These are phyloP conservation scores for Kwoniella europaea DNA, from an alignment of 768 basidiomycete genomes.

Conservation along the genomic window DNA sequence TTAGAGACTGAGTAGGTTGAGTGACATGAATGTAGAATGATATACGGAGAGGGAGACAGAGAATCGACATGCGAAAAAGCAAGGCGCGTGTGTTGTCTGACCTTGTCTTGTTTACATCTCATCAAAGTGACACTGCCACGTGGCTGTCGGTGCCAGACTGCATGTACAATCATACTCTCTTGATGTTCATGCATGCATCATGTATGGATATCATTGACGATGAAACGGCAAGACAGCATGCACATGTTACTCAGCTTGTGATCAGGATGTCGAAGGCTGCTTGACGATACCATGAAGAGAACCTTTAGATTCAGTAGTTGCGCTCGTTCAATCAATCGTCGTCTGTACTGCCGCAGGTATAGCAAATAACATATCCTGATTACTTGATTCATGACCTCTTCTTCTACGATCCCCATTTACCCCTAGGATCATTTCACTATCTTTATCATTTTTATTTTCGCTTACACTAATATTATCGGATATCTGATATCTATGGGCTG, in stretches of 20 bases:
- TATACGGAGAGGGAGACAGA: not conserved
- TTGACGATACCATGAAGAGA: no score
- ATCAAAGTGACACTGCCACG: not conserved
- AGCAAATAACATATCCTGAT: not conserved
- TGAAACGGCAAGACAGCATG: no score
- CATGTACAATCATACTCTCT: no score
- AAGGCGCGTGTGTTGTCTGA: conserved; percentile 9
- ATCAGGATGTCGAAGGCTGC: no score
- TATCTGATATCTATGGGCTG: conserved; percentile 1
- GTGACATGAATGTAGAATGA: not conserved
- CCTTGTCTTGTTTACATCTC: no score
- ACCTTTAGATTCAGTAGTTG: no score
- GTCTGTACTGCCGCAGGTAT: no score
- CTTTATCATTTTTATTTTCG: not conserved
- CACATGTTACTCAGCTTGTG: no score
- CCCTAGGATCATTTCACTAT: not conserved
- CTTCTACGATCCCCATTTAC: conserved; percentile 4
- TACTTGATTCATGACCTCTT: conserved; percentile 11
- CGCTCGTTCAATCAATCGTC: no score
- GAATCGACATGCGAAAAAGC: conserved; percentile 5
- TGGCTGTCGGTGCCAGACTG: not conserved
- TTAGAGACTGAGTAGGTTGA: not conserved
- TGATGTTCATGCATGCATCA: no score
- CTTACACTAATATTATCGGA: conserved; percentile 4
- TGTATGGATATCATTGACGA: no score